These are phyloP conservation scores for Fusarium nematophilum DNA, from an alignment of 2,329 filamentous ascomycete species.

Conservation along the genomic window DNA sequence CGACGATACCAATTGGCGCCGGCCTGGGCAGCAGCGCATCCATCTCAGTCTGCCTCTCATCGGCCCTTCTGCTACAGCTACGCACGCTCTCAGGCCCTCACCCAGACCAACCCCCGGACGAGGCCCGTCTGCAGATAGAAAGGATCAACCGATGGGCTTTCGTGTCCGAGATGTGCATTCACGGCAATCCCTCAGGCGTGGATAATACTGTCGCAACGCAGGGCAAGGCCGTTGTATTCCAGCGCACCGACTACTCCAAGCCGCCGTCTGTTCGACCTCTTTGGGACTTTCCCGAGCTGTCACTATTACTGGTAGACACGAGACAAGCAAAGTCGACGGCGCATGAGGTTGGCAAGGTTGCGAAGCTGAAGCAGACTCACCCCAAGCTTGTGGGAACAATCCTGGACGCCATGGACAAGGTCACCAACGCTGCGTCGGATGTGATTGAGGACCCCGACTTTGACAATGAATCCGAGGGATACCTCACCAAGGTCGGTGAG, in stretches of 20 bases:
- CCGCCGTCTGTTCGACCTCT: conserved; percentile 82
- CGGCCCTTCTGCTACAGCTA: conserved; percentile 87
- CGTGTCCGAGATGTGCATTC: conserved; percentile 96
- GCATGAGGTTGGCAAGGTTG: conserved; percentile 88
- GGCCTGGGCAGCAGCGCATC: conserved; percentile 95
- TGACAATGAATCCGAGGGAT: conserved; percentile 70
- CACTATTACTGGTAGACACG: conserved; percentile 90
- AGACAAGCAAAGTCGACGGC: conserved; percentile 87
- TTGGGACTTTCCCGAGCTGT: conserved; percentile 91
- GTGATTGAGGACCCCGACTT: conserved; percentile 72
- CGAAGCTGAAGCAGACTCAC: conserved; percentile 74
- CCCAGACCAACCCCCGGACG: conserved; percentile 86
- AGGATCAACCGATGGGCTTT: conserved; percentile 98
- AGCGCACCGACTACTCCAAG: conserved; percentile 79
- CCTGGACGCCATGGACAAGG: conserved; percentile 84
- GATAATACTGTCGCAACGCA: conserved; percentile 96
- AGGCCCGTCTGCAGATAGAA: conserved; percentile 91
- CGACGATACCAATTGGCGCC: conserved; percentile 91
- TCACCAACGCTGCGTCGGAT: conserved; percentile 66
- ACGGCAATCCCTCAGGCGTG: conserved; percentile 95
- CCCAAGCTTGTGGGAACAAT: conserved; percentile 83
- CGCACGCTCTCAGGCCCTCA: conserved; percentile 90
- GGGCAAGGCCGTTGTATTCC: conserved; percentile 94
- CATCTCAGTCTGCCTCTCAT: conserved; percentile 87
- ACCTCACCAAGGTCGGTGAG: conserved; percentile 82